phyloP scores from a whole-genome alignment of 768 basidiomycete species.

The Leccinum subgranulosum region DNA sequence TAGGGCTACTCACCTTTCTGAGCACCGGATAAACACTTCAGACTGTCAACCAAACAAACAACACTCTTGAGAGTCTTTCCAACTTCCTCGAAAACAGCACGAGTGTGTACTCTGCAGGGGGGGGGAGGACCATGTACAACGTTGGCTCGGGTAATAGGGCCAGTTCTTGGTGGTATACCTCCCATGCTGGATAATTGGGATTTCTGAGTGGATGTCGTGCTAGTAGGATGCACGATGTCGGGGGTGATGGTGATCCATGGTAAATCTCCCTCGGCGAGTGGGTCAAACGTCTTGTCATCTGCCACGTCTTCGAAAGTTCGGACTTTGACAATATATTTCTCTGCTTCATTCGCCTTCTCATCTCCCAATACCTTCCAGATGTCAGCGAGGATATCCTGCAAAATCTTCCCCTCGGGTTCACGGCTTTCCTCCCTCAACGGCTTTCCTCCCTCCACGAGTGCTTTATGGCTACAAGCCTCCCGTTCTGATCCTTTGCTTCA shows the following conservation, averaged over 20 bases:
- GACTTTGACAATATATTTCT: not conserved
- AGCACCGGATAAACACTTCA: not conserved
- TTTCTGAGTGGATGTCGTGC: too few relatives aligned
- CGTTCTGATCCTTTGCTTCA: not conserved
- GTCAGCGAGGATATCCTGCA: not conserved
- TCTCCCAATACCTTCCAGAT: not conserved
- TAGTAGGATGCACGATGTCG: too few relatives aligned
- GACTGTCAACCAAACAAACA: not conserved
- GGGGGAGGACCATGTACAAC: too few relatives aligned
- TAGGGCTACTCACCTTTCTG: not conserved
- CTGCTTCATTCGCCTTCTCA: not conserved
- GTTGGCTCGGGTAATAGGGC: too few relatives aligned
- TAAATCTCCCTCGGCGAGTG: too few relatives aligned
- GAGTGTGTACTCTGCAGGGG: not conserved
- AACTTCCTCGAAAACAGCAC: not conserved
- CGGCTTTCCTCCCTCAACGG: not conserved
- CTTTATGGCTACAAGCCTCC: not conserved
- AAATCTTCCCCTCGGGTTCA: not conserved
- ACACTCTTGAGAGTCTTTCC: not conserved
- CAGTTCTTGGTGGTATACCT: too few relatives aligned
- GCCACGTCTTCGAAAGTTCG: not conserved
- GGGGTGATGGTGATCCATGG: too few relatives aligned
- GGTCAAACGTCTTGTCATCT: too few relatives aligned
- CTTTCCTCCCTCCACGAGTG: constrained; percentile 3
- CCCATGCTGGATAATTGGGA: too few relatives aligned